Conservation (phyloP, 352 stramenopile genomes). For the Phytophthora pini region DNA sequence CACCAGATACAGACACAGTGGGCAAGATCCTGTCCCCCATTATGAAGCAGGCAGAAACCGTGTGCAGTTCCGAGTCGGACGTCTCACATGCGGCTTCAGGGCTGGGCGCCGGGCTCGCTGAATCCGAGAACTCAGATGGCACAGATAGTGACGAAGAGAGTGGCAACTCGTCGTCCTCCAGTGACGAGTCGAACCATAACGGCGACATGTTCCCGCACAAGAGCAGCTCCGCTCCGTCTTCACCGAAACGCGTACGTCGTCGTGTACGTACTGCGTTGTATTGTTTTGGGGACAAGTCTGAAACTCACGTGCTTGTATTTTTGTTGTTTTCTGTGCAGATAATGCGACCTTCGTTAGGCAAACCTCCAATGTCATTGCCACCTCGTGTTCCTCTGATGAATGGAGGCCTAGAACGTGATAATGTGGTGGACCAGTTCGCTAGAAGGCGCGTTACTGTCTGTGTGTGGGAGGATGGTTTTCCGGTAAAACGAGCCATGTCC, state of each 20-base stretch:
- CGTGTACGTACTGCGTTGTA: conserved; percentile 20
- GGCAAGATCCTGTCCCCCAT: conserved; percentile 70
- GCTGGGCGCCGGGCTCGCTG: conserved; percentile 62
- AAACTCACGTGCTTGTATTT: conserved; percentile 17
- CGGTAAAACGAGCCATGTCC: conserved; percentile 80
- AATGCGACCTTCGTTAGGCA: conserved; percentile 18
- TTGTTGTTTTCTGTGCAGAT: conserved; percentile 14
- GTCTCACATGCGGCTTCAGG: conserved; percentile 44
- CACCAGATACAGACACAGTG: conserved; percentile 57
- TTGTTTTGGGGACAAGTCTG: neutral
- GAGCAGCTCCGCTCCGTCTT: conserved; percentile 32
- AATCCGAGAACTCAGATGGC: conserved; percentile 80
- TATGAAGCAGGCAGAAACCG: conserved; percentile 34
- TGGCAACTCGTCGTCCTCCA: conserved; percentile 77
- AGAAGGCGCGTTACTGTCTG: conserved; percentile 77
- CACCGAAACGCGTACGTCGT: conserved; percentile 32
- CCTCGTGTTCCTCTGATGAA: conserved; percentile 33
- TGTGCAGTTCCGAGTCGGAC: conserved; percentile 28
- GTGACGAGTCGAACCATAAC: conserved; percentile 56
- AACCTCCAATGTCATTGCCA: conserved; percentile 38
- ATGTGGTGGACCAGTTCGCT: conserved; percentile 54
- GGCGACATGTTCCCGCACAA: conserved; percentile 49
- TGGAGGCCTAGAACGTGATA: conserved; percentile 40
- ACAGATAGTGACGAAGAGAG: conserved; percentile 84
- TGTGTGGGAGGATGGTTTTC: conserved; percentile 75